A percentile compares a stretch with the other conserved stretches of the same genome.
phyloP scores from a whole-genome alignment of 768 basidiomycete genomes.

The Suillus luteus region DNA sequence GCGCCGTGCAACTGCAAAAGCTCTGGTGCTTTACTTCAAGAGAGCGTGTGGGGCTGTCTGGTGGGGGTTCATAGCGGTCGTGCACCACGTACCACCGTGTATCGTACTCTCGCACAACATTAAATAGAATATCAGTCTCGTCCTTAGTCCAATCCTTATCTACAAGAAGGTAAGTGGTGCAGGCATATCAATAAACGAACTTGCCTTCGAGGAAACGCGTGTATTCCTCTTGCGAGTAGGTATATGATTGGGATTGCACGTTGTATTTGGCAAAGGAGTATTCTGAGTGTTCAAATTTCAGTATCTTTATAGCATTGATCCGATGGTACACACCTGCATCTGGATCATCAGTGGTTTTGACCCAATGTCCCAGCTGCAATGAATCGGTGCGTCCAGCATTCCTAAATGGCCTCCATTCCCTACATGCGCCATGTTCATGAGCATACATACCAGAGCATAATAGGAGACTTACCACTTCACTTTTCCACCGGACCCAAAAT shows the following conservation, averaged over 20 bases:
- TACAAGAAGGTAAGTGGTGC: constrained; percentile 22
- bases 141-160: constrained; percentile 90
- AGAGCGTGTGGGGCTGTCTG: constrained; percentile 51
- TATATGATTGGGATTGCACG: constrained; percentile 59
- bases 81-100: constrained; percentile 86
- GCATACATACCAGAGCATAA: not conserved
- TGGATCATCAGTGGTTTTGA: constrained; percentile 58
- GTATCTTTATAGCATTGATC: not conserved
- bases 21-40: constrained; percentile 60
- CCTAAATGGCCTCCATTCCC: constrained; percentile 77
- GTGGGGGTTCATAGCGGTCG: constrained; percentile 83
- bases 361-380: constrained; percentile 84
- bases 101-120: constrained; percentile 78
- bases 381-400: constrained; percentile 70
- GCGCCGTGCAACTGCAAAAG: not conserved
- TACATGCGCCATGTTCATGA: constrained; percentile 30
- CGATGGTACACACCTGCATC: constrained; percentile 48
- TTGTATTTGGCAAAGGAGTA: constrained; percentile 88
- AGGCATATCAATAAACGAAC: constrained; percentile 13
- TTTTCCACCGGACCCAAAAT: constrained; percentile 59
- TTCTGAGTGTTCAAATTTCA: constrained; percentile 41
- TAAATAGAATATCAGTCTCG: constrained; percentile 92
- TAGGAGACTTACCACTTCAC: constrained; percentile 65
- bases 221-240: constrained; percentile 89
- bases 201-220: constrained; percentile 72